Evolutionary conservation across 768 basidiomycete genomes (phyloP).

Genomic region (Lactifluus pinguis): DNA sequence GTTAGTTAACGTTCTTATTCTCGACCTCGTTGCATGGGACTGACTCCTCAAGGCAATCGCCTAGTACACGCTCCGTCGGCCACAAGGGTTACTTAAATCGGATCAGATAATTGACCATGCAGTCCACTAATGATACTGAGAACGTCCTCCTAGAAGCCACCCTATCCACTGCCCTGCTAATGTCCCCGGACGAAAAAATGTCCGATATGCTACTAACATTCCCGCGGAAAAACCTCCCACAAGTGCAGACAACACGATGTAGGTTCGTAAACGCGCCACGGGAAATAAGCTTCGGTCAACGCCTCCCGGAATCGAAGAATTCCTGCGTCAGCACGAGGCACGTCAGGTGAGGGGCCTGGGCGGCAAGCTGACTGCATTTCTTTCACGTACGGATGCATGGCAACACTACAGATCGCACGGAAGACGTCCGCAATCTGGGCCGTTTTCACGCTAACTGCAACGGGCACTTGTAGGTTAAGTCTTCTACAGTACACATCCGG

Average conservation of each 20-base stretch:
- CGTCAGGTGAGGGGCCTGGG: slow-evolving; percentile 9
- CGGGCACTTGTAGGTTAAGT: slow-evolving; percentile 84
- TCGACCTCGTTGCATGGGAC: slow-evolving; percentile 14
- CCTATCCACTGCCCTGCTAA: slow-evolving; percentile 56
- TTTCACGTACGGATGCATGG: slow-evolving; percentile 72
- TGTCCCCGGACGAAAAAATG: slow-evolving; percentile 50
- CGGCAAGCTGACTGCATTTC: background rate
- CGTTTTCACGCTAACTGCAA: slow-evolving; percentile 85
- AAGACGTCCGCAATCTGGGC: slow-evolving; percentile 83
- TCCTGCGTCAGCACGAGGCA: slow-evolving; percentile 15
- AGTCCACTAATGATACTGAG: slow-evolving; percentile 27
- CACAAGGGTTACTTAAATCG: slow-evolving; percentile 11
- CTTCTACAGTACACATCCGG: slow-evolving; percentile 94
- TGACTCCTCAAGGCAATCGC: slow-evolving; percentile 12
- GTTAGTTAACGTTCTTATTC: slow-evolving; percentile 11
- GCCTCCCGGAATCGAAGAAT: slow-evolving; percentile 69
- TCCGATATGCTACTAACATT: slow-evolving; percentile 60
- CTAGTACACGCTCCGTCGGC: slow-evolving; percentile 7
- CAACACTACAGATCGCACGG: slow-evolving; percentile 75
- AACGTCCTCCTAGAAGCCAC: slow-evolving; percentile 54
- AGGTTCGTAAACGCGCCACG: slow-evolving; percentile 58
- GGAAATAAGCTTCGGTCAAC: slow-evolving; percentile 67
- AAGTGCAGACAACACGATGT: slow-evolving; percentile 62
- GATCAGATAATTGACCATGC: background rate
- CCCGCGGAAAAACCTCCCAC: slow-evolving; percentile 70